phyloP scores from a whole-genome alignment of 2,329 filamentous ascomycete genomes.

The Trichophyton benhamiae region DNA sequence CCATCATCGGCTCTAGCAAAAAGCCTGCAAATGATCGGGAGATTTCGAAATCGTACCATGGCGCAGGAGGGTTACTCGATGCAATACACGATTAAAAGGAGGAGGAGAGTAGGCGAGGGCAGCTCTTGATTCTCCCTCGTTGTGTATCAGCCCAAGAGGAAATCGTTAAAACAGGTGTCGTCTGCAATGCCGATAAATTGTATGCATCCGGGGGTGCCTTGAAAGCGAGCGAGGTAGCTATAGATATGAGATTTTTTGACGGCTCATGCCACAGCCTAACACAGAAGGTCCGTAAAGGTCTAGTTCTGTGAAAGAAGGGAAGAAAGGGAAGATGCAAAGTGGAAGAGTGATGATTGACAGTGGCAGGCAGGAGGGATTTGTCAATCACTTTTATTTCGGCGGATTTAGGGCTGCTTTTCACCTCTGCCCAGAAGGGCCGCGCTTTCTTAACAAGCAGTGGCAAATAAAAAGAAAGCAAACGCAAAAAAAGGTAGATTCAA shows the following conservation, averaged over 20 bases:
- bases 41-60: constrained; percentile 1
- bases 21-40: background rate
- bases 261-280: background rate
- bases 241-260: background rate
- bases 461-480: constrained; percentile 3
- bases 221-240: background rate
- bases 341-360: background rate
- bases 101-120: too few relatives aligned
- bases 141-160: background rate
- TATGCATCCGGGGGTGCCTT: background rate
- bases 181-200: background rate
- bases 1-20: constrained; percentile 15
- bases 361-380: background rate
- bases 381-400: background rate
- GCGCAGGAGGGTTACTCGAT: background rate
- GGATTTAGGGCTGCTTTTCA: background rate
- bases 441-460: background rate
- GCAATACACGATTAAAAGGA: background rate
- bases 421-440: background rate
- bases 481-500: constrained; percentile 1
- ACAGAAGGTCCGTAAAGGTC: background rate
- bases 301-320: background rate
- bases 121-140: background rate
- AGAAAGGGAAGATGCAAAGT: background rate
- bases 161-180: background rate